Evolutionary conservation across 2,329 filamentous ascomycete genomes (phyloP).

Genomic region (Trichoderma sp.): DNA sequence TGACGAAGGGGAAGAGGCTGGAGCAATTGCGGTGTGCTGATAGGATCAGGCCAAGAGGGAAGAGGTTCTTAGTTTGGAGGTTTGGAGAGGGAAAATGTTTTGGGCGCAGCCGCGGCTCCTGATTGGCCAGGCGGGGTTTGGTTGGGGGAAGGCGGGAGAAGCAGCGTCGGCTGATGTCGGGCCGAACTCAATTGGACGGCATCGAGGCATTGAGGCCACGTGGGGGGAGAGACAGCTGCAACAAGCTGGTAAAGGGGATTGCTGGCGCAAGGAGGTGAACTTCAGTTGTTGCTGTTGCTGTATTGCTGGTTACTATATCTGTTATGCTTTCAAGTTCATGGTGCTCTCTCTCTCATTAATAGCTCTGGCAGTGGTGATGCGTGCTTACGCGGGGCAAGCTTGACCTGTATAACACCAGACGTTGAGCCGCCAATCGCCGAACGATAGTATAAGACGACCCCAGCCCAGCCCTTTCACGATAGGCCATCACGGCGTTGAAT

Average conservation of each 20-base stretch:
- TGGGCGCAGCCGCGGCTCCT: conserved; percentile 17
- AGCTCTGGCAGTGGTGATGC: no score
- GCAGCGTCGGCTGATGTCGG: conserved; percentile 40
- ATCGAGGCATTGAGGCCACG: conserved; percentile 26
- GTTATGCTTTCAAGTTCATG: background rate
- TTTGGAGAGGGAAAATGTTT: conserved; percentile 29
- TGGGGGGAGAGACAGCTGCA: conserved; percentile 11
- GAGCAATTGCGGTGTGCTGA: conserved; percentile 15
- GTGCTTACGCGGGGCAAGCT: no score
- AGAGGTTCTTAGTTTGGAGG: conserved; percentile 20
- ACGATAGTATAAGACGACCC: background rate
- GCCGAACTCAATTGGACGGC: conserved; percentile 29
- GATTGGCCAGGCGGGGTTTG: conserved; percentile 22
- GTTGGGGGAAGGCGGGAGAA: conserved; percentile 28
- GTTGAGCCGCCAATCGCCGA: conserved; percentile 1
- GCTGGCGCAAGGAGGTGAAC: background rate
- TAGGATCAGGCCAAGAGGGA: conserved; percentile 16
- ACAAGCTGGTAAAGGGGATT: background rate
- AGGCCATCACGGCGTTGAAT: background rate
- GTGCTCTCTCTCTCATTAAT: no score
- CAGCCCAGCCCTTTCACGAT: background rate
- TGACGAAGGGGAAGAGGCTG: background rate
- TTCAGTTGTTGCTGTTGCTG: no score
- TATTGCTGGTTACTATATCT: background rate
- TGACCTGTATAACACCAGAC: background rate